Base-by-base conservation (phyloP, 78 protist genomes). In the Dictyostelium capitatum region DNA sequence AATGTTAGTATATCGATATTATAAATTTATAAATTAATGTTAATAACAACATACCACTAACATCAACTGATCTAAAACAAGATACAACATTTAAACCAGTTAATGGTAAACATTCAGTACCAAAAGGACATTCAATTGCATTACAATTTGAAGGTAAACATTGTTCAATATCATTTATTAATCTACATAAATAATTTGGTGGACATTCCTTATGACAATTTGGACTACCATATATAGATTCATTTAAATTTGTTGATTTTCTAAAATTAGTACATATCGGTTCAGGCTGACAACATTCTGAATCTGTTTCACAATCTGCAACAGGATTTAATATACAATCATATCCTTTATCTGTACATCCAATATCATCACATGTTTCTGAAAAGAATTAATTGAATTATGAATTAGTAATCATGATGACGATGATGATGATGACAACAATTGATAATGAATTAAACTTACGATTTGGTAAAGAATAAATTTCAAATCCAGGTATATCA, bases 61-160 rank as follows among this genome's bases (percentile, higher is more conserved):
- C 43, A 37, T 37, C 43, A 37, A 37, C 2, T 37, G 43, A 37
- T 37, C 43, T 15, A 50, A 70, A 83, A 37, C 90, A 83, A 3
- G 81, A 25, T 54, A 75, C 90, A 10, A 83, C 56, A 11, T 47
- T 73, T 3, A 83, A 12, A 0, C 79, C 90, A 2, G 0, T 53
- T 10, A 83, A 28, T 32, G 74, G 19, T n/a, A 41, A 23, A 54
- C 90, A 83, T 50, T 83, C 78, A 41, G 69, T 83, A 9, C 67
- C 53, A 28, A 6, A 0, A 9, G 23, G 41, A 83, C 90, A 83
- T 53, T 17, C 17, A 25, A 83, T 4, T 10, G 20, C 6, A 15
- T 70, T 23, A 37, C 90, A 83, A 50, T 57, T 41, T 1, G 23
- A n/a, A 20, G 90, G 81, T 6, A 83, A 20, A 41, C 90, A 83